These are phyloP conservation scores for Enterocytospora artemiae DNA, from an alignment of 371 early-diverging fungal genomes.

Conservation along the genomic window DNA sequence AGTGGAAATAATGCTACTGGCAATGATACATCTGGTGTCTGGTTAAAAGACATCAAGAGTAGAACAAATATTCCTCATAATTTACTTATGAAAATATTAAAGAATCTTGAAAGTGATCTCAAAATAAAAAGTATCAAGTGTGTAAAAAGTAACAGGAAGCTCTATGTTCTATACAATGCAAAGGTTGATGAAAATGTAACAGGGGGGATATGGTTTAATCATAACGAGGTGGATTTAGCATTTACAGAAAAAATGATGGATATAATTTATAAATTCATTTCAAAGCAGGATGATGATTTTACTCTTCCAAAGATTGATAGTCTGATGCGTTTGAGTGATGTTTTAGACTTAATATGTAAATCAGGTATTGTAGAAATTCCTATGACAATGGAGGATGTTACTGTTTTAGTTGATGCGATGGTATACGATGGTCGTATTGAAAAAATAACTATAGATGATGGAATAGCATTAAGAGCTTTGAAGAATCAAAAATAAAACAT, in stretches of 20 bases:
- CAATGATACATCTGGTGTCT: conserved; percentile 60
- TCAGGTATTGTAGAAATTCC: conserved; percentile 58
- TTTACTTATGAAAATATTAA: conserved; percentile 69
- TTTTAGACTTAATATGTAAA: conserved; percentile 38
- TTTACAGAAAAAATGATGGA: conserved; percentile 73
- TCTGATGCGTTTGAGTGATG: conserved; percentile 30
- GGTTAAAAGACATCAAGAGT: conserved; percentile 74
- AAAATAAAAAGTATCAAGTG: conserved; percentile 80
- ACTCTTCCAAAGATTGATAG: conserved; percentile 27
- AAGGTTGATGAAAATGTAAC: conserved; percentile 79
- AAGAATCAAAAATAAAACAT: neutral
- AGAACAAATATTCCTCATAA: conserved; percentile 71
- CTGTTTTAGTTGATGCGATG: conserved; percentile 68
- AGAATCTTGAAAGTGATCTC: conserved; percentile 68
- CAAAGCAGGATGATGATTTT: conserved; percentile 54
- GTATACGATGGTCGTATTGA: conserved; percentile 76
- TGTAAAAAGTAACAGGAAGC: conserved; percentile 70
- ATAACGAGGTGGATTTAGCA: conserved; percentile 80
- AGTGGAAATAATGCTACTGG: conserved; percentile 23
- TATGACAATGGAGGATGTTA: conserved; percentile 66
- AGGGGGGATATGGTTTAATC: conserved; percentile 89
- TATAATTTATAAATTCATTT: conserved; percentile 68
- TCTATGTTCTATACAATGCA: conserved; percentile 78
- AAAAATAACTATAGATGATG: conserved; percentile 44
- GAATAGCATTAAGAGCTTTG: conserved; percentile 16